These are phyloP conservation scores for Claviceps paspali DNA, from an alignment of 2,329 filamentous ascomycete genomes.

Conservation along the genomic window DNA sequence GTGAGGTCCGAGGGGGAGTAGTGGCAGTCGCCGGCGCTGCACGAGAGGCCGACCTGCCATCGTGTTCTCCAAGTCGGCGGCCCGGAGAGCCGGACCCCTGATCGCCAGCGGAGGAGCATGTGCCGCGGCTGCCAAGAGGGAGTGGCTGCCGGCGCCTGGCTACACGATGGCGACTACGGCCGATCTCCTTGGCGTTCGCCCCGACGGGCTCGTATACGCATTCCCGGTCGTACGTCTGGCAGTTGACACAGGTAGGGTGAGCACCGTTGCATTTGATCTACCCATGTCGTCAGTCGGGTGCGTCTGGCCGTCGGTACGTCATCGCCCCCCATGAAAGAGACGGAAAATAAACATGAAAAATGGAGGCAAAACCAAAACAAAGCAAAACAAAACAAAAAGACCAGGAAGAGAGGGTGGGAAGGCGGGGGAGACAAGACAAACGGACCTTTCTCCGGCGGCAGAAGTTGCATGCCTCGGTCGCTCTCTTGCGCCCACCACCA, in stretches of 20 bases:
- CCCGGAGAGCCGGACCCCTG: background rate
- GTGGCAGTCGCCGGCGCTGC: background rate
- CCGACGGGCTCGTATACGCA: constrained; percentile 25
- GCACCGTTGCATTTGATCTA: constrained; percentile 31
- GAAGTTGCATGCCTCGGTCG: background rate
- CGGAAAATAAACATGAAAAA: no score
- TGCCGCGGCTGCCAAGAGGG: background rate
- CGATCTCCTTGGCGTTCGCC: constrained; percentile 11
- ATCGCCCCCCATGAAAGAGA: no score
- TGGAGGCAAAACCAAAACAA: no score
- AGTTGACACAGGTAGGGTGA: constrained; percentile 29
- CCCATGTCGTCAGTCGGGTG: no score
- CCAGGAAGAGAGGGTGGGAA: background rate
- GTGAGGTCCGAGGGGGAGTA: background rate
- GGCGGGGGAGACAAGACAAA: background rate
- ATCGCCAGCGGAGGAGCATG: background rate
- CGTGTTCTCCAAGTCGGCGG: background rate
- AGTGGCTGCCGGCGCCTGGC: background rate
- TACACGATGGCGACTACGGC: constrained; percentile 5
- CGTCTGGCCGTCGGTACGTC: no score
- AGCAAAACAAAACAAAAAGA: no score
- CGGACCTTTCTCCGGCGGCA: constrained; percentile 1
- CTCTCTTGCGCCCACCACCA: background rate
- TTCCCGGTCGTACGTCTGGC: constrained; percentile 26
- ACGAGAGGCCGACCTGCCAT: background rate